A percentile compares a stretch with the other conserved stretches of the same genome.
Evolutionary conservation across 1,284 basidiomycete genomes (phyloP).

Genomic region (Microbotryum intermedium): DNA sequence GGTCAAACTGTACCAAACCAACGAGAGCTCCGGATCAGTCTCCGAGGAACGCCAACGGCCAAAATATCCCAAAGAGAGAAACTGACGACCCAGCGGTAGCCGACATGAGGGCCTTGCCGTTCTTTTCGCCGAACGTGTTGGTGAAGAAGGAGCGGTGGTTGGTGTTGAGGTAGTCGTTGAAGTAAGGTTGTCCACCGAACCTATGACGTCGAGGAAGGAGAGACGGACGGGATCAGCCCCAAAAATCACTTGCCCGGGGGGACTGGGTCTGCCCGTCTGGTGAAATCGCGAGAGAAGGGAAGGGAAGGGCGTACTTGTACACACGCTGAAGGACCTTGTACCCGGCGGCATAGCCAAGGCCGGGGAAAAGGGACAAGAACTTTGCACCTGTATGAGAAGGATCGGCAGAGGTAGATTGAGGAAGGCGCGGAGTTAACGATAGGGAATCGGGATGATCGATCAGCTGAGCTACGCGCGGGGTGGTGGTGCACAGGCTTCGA

Average conservation of each 20-base stretch:
- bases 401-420: constrained; percentile 41
- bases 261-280: constrained; percentile 3
- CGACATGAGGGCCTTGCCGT: constrained; percentile 92
- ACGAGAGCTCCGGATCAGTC: not conserved
- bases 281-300: not conserved
- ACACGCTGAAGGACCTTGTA: constrained; percentile 92
- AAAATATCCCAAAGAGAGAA: not conserved
- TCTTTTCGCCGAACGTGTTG: constrained; percentile 82
- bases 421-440: too few relatives aligned
- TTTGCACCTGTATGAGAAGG: constrained; percentile 45
- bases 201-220: constrained; percentile 45
- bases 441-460: too few relatives aligned
- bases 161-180: constrained; percentile 73
- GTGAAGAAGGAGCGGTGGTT: constrained; percentile 65
- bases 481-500: too few relatives aligned
- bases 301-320: constrained; percentile 46
- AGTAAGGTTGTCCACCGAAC: constrained; percentile 97
- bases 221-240: too few relatives aligned
- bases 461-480: too few relatives aligned
- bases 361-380: constrained; percentile 88
- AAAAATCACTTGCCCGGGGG: not conserved
- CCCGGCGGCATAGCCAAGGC: constrained; percentile 92
- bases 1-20: constrained; percentile 55
- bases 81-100: constrained; percentile 82
- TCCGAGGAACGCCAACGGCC: not conserved